These are phyloP conservation scores for Eucalyptus marginata DNA, from an alignment of 345 rosid genomes.

Conservation along the genomic window DNA sequence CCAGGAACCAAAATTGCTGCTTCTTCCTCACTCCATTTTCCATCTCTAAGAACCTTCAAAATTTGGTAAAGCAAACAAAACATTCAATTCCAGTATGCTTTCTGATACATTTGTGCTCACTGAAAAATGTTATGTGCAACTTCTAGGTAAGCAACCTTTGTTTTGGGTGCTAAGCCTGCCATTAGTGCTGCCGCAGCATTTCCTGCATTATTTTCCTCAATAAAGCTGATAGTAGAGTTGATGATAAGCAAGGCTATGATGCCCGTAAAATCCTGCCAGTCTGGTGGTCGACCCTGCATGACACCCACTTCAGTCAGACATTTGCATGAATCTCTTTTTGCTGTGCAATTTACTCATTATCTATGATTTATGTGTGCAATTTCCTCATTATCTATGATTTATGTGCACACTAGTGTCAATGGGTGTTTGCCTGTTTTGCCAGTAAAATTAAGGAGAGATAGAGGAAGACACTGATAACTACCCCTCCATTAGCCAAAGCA, in stretches of 20 bases:
- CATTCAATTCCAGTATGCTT: background rate
- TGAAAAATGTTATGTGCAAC: background rate
- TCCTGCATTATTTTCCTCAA: constrained; percentile 84
- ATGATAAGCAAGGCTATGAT: constrained; percentile 54
- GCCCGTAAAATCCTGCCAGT: constrained; percentile 84
- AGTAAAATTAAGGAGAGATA: background rate
- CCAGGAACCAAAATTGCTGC: constrained; percentile 73
- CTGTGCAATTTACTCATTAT: background rate
- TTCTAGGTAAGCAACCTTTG: constrained; percentile 23
- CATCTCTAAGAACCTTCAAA: constrained; percentile 63
- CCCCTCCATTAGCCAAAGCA: constrained; percentile 73
- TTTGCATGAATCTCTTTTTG: background rate
- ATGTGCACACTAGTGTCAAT: background rate
- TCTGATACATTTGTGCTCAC: background rate
- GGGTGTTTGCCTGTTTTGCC: background rate
- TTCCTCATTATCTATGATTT: background rate
- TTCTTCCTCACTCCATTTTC: constrained; percentile 69
- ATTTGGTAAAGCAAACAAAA: background rate
- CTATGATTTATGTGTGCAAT: background rate
- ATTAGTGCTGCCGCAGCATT: constrained; percentile 81
- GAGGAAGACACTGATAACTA: background rate
- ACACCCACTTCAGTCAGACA: background rate
- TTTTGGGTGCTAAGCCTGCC: constrained; percentile 69
- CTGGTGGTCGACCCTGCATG: constrained; percentile 72
- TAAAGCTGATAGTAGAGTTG: constrained; percentile 75